Evolutionary conservation across 1,139 yeast species (phyloP).

Genomic region (Blastobotrys raffinosifermentans): DNA sequence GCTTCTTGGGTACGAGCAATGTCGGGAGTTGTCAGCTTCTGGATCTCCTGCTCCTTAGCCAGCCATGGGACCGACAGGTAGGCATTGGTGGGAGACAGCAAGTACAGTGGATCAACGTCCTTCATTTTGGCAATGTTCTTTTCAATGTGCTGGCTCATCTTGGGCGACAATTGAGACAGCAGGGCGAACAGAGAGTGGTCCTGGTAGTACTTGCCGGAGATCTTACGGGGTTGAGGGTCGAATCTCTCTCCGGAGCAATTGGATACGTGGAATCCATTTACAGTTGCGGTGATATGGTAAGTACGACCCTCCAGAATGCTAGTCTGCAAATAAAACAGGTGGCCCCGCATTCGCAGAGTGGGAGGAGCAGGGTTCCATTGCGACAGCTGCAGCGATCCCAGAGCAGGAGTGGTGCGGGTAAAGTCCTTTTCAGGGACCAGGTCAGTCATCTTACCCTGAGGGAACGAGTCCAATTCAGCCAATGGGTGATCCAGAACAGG

Average conservation of each 20-base stretch:
- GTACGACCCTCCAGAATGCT: conserved; percentile 79
- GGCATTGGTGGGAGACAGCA: conserved; percentile 57
- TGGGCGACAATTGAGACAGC: conserved; percentile 50
- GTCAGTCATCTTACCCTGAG: conserved; percentile 10
- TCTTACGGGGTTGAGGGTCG: conserved; percentile 51
- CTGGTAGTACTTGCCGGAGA: conserved; percentile 36
- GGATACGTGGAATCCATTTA: conserved; percentile 74
- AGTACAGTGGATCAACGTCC: conserved; percentile 45
- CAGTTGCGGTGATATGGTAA: conserved; percentile 69
- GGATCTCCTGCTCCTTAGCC: conserved; percentile 34
- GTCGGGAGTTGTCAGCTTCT: conserved; percentile 44
- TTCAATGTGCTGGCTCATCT: conserved; percentile 39
- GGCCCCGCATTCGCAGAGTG: conserved; percentile 58
- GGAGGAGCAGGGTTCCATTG: conserved; percentile 87
- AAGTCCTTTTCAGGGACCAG: conserved; percentile 24
- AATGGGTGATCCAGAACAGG: conserved; percentile 19
- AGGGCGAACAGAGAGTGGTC: conserved; percentile 47
- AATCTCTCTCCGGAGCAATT: conserved; percentile 61
- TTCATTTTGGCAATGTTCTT: conserved; percentile 42
- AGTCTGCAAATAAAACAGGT: conserved; percentile 66
- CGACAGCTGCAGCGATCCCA: conserved; percentile 60
- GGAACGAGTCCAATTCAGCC: conserved; percentile 4
- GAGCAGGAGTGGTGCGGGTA: conserved; percentile 32
- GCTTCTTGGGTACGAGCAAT: conserved; percentile 53
- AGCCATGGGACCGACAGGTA: conserved; percentile 75